These are phyloP conservation scores for Limonomyces culmigenus DNA, from an alignment of 1,284 basidiomycete genomes.

Conservation along the genomic window DNA sequence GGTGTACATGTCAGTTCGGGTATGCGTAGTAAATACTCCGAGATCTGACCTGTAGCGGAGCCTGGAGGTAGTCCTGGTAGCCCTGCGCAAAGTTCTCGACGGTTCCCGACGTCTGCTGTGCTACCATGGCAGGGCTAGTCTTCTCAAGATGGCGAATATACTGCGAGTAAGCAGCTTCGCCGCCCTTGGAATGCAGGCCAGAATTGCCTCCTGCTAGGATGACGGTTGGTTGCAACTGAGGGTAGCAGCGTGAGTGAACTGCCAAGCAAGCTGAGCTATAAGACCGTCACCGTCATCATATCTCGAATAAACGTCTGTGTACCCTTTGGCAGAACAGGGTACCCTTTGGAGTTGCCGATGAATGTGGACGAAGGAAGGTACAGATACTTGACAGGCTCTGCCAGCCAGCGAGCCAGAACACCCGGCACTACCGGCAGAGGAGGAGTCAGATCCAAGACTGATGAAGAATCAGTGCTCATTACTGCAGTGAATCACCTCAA, in stretches of 20 bases:
- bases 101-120: constrained; percentile 41
- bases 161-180: constrained; percentile 78
- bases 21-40: constrained; percentile 3
- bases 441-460: constrained; percentile 80
- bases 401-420: constrained; percentile 73
- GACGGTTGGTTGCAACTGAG: constrained; percentile 65
- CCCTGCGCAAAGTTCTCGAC: constrained; percentile 83
- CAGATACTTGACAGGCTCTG: constrained; percentile 80
- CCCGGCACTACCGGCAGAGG: constrained; percentile 66
- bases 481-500: no score
- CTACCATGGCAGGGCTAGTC: constrained; percentile 46
- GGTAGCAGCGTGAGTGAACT: background rate
- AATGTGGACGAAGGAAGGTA: constrained; percentile 84
- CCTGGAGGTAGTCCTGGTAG: constrained; percentile 92
- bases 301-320: constrained; percentile 80
- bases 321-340: constrained; percentile 89
- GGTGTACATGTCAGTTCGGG: constrained; percentile 2
- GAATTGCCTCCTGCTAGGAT: constrained; percentile 58
- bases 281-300: constrained; percentile 57
- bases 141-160: constrained; percentile 78
- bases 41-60: constrained; percentile 64
- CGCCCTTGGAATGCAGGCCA: constrained; percentile 60
- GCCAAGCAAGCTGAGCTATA: background rate
- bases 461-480: background rate
- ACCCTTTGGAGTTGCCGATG: constrained; percentile 92